Conservation (phyloP, 2,329 filamentous ascomycete genomes). For the Sporothrix dimorphospora region DNA sequence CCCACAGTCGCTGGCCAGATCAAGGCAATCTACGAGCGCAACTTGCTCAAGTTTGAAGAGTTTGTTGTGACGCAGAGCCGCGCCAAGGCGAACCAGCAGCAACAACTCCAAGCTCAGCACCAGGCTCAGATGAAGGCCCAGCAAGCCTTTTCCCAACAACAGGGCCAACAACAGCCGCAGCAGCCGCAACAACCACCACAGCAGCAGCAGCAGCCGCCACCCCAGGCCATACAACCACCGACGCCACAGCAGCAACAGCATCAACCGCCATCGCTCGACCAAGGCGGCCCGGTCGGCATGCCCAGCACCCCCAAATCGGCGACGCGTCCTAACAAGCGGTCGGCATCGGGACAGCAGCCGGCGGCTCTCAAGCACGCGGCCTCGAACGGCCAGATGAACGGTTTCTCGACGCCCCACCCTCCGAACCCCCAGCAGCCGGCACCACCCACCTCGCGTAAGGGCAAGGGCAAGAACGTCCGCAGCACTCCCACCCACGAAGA, state of each 20-base stretch:
- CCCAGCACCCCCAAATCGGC: slow-evolving; percentile 51
- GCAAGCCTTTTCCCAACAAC: slow-evolving; percentile 44
- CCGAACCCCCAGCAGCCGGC: slow-evolving; percentile 50
- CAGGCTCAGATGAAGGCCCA: slow-evolving; percentile 48
- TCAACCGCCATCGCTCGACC: slow-evolving; percentile 24
- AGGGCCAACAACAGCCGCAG: slow-evolving; percentile 38
- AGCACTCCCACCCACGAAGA: slow-evolving; percentile 8
- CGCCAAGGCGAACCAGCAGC: slow-evolving; percentile 51
- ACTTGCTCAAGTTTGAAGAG: slow-evolving; percentile 77
- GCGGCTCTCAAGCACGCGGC: slow-evolving; percentile 52
- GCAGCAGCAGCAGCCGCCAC: slow-evolving; percentile 23
- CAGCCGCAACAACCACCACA: slow-evolving; percentile 37
- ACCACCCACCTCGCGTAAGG: slow-evolving; percentile 14
- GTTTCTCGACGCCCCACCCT: slow-evolving; percentile 51
- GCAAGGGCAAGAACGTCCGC: slow-evolving; percentile 19
- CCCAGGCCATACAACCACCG: slow-evolving; percentile 24
- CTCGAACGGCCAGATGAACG: slow-evolving; percentile 55
- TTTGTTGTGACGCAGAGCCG: slow-evolving; percentile 59
- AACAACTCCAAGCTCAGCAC: slow-evolving; percentile 42
- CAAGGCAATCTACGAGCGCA: slow-evolving; percentile 73
- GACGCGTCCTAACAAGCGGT: slow-evolving; percentile 40
- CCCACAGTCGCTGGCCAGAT: slow-evolving; percentile 71
- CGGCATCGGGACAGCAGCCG: slow-evolving; percentile 43
- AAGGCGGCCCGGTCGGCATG: slow-evolving; percentile 39
- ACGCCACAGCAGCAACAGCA: slow-evolving; percentile 27